Conservation (phyloP, 208 protist genomes). For the Naegleria lovaniensis region DNA sequence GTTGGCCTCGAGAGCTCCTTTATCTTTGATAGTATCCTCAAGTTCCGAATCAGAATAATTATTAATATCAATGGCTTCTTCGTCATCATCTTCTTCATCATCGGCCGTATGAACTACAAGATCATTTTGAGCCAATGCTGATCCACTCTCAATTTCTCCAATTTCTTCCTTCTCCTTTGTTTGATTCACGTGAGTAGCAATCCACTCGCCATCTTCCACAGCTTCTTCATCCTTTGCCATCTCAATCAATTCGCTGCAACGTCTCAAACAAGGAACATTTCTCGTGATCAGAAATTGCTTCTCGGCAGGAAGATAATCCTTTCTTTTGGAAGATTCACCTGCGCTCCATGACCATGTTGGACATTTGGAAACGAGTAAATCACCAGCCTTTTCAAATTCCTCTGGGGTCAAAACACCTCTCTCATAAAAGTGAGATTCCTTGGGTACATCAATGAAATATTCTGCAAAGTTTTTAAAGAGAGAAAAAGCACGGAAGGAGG, state of each 20-base stretch:
- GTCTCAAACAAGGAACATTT: slow-evolving; percentile 55
- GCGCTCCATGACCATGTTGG: slow-evolving; percentile 86
- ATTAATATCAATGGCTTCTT: slow-evolving; percentile 58
- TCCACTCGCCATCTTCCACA: slow-evolving; percentile 18
- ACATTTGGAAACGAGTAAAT: slow-evolving; percentile 85
- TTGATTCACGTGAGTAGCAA: slow-evolving; percentile 4
- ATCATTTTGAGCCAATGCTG: not conserved
- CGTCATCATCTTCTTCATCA: slow-evolving; percentile 47
- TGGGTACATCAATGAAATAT: slow-evolving; percentile 6
- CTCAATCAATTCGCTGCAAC: slow-evolving; percentile 40
- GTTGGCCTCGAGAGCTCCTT: slow-evolving; percentile 23
- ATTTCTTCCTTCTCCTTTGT: not conserved
- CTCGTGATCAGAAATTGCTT: slow-evolving; percentile 90
- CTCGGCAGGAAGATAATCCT: slow-evolving; percentile 78
- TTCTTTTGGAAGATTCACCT: slow-evolving; percentile 60
- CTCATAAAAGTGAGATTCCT: slow-evolving; percentile 34
- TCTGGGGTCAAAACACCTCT: slow-evolving; percentile 60
- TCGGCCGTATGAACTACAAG: not conserved
- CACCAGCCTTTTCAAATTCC: slow-evolving; percentile 87
- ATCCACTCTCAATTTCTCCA: not conserved
- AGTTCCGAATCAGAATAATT: slow-evolving; percentile 45
- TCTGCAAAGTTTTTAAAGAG: slow-evolving; percentile 8
- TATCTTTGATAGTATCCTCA: slow-evolving; percentile 34
- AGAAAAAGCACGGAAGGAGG: not conserved
- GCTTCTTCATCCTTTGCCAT: slow-evolving; percentile 26